phyloP scores from a whole-genome alignment of 2,329 filamentous ascomycete species.

The Dactylonectria estremocensis region DNA sequence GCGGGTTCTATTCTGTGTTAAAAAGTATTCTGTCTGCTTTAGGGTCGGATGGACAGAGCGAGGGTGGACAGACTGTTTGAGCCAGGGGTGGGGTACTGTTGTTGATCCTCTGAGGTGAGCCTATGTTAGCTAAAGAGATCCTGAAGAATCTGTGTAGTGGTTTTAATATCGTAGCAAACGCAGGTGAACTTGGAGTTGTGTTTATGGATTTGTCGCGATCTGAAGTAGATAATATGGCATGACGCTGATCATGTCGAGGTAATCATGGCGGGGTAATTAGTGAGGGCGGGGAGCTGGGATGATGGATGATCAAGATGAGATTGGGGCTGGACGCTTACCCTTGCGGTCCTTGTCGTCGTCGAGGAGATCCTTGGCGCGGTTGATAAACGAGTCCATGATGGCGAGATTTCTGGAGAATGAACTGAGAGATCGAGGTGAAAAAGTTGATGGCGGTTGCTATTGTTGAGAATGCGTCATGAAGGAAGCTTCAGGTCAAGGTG shows the following conservation, averaged over 20 bases:
- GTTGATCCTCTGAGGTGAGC: constrained; percentile 32
- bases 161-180: no score
- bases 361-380: constrained; percentile 57
- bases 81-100: constrained; percentile 41
- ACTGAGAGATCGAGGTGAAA: neutral
- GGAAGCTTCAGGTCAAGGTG: constrained; percentile 2
- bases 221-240: no score
- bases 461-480: neutral
- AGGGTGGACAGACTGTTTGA: constrained; percentile 49
- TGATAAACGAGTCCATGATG: constrained; percentile 58
- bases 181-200: neutral
- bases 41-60: neutral
- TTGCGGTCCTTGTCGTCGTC: constrained; percentile 49
- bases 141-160: neutral
- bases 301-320: constrained; percentile 34
- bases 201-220: no score
- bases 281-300: constrained; percentile 21
- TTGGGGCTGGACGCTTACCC: constrained; percentile 21
- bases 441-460: constrained; percentile 2
- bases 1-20: constrained; percentile 50
- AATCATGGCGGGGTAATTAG: constrained; percentile 43
- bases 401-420: constrained; percentile 2
- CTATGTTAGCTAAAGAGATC: constrained; percentile 17
- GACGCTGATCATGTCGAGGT: neutral
- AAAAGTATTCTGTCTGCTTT: neutral